phyloP scores from a whole-genome alignment of 768 basidiomycete species.

The Calocybe indica region DNA sequence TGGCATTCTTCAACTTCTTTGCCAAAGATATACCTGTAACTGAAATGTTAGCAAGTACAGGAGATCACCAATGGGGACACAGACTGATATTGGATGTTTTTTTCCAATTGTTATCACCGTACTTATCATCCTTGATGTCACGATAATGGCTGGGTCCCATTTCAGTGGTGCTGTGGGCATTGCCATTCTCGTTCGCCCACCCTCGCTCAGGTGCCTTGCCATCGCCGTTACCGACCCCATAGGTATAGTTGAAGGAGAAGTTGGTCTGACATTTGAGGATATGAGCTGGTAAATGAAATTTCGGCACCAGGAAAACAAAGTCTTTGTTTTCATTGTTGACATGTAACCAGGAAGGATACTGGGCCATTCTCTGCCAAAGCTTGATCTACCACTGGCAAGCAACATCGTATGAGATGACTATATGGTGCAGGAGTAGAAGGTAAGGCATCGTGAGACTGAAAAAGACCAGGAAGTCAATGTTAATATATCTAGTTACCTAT shows the following conservation, averaged over 20 bases:
- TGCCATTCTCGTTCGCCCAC: background rate
- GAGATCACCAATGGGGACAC: no score
- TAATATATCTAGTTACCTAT: background rate
- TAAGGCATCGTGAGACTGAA: background rate
- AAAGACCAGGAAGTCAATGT: conserved; percentile 2
- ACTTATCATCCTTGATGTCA: background rate
- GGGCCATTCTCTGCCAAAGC: conserved; percentile 1
- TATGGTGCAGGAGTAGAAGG: background rate
- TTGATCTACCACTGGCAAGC: conserved; percentile 5
- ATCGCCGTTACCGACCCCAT: conserved; percentile 1
- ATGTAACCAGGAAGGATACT: background rate
- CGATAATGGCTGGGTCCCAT: background rate
- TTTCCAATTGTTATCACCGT: conserved; percentile 1
- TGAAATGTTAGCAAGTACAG: no score
- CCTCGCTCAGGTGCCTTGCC: conserved; percentile 3
- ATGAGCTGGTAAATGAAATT: background rate
- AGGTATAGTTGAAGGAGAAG: conserved; percentile 10
- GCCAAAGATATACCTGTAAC: no score
- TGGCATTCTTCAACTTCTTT: conserved; percentile 6
- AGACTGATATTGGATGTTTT: background rate
- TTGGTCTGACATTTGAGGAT: conserved; percentile 4
- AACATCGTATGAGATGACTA: conserved; percentile 4
- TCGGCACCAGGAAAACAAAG: background rate
- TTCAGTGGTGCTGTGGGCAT: background rate
- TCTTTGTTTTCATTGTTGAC: background rate